phyloP scores from a whole-genome alignment of 345 rosid genomes.

The Draba incana region DNA sequence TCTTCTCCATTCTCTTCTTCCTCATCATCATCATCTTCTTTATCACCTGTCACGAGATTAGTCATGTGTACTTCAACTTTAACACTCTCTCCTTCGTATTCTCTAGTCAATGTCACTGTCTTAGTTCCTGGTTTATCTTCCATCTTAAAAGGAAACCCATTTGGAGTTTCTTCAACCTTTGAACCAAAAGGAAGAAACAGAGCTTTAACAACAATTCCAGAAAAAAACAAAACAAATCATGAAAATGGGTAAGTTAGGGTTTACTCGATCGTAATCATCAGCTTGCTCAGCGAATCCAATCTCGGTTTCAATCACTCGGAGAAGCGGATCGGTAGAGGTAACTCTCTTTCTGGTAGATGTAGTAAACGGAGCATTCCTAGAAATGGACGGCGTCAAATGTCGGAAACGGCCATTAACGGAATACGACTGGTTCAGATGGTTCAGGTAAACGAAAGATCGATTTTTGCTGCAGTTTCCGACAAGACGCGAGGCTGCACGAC shows the following conservation, averaged over 20 bases:
- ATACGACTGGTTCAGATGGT: slow-evolving; percentile 31
- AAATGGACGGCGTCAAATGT: slow-evolving; percentile 32
- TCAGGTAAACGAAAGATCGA: slow-evolving; percentile 37
- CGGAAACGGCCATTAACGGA: background rate
- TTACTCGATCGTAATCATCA: slow-evolving; percentile 61
- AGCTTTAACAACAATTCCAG: background rate
- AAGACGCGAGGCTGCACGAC: slow-evolving; percentile 47
- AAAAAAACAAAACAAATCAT: background rate
- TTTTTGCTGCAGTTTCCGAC: slow-evolving; percentile 42
- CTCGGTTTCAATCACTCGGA: slow-evolving; percentile 67
- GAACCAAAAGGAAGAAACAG: slow-evolving; percentile 17
- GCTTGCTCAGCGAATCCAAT: slow-evolving; percentile 63
- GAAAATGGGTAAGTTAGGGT: slow-evolving; percentile 3
- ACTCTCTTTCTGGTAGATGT: slow-evolving; percentile 46
- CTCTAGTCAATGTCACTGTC: slow-evolving; percentile 59
- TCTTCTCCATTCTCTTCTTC: slow-evolving; percentile 44
- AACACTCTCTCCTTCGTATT: slow-evolving; percentile 68
- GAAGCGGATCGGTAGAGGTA: slow-evolving; percentile 57
- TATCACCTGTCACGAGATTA: slow-evolving; percentile 76
- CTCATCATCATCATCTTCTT: slow-evolving; percentile 42
- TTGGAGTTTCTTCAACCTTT: slow-evolving; percentile 64
- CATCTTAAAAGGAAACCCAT: slow-evolving; percentile 75
- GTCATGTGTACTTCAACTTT: slow-evolving; percentile 85
- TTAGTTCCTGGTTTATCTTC: slow-evolving; percentile 74
- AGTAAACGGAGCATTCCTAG: slow-evolving; percentile 37